Evolutionary conservation across 1,284 basidiomycete species (phyloP).

Genomic region (Cutaneotrichosporon dermatis): DNA sequence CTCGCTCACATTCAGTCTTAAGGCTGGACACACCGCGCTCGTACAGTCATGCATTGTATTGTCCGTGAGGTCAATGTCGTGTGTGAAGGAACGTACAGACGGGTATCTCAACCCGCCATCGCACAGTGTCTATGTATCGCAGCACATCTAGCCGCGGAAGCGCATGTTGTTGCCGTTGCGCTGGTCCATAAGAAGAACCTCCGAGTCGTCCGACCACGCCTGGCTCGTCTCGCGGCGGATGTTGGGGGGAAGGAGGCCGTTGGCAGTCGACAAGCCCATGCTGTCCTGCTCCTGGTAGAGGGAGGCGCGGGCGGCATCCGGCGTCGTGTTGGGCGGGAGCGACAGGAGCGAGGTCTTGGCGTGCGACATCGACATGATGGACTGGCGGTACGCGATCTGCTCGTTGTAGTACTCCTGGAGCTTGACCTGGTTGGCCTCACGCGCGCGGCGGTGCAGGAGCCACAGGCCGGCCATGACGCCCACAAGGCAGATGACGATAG

Average conservation of each 20-base stretch:
- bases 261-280: slow-evolving; percentile 18
- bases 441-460: slow-evolving; percentile 64
- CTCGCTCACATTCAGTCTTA: background rate
- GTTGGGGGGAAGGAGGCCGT: slow-evolving; percentile 32
- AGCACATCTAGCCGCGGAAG: slow-evolving; percentile 9
- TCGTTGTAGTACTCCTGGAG: slow-evolving; percentile 81
- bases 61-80: slow-evolving; percentile 1
- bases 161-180: slow-evolving; percentile 1
- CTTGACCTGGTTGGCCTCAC: slow-evolving; percentile 70
- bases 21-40: background rate
- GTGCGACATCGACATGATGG: slow-evolving; percentile 48
- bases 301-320: slow-evolving; percentile 25
- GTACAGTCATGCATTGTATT: slow-evolving; percentile 15
- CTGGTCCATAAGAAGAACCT: slow-evolving; percentile 14
- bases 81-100: background rate
- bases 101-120: too few relatives aligned
- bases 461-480: slow-evolving; percentile 65
- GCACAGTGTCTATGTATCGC: too few relatives aligned
- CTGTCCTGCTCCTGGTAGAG: slow-evolving; percentile 24
- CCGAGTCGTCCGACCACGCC: slow-evolving; percentile 26
- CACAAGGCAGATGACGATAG: slow-evolving; percentile 70
- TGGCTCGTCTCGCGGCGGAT: slow-evolving; percentile 31
- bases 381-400: slow-evolving; percentile 50
- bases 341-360: slow-evolving; percentile 45
- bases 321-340: slow-evolving; percentile 24